These are phyloP conservation scores for Dictyostelium brefeldianum DNA, from an alignment of 78 protist species.

Conservation along the genomic window DNA sequence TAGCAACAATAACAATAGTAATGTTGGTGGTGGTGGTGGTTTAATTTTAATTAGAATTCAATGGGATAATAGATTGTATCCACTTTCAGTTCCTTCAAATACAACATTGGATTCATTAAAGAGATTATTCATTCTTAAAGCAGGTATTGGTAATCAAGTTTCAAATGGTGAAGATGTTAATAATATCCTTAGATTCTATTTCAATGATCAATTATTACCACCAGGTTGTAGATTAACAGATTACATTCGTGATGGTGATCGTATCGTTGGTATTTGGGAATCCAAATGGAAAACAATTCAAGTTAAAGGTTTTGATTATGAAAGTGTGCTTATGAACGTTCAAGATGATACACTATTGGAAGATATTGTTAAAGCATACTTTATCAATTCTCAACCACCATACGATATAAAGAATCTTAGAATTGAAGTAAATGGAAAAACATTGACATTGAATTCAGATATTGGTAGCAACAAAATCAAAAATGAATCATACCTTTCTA, in stretches of 20 bases:
- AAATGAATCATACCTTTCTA: conserved; percentile 16
- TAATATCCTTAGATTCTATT: conserved; percentile 24
- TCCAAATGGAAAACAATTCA: conserved; percentile 74
- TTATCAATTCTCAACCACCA: conserved; percentile 45
- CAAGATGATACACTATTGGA: conserved; percentile 74
- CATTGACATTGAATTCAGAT: conserved; percentile 29
- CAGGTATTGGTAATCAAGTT: neutral
- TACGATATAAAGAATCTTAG: conserved; percentile 68
- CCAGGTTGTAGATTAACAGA: neutral
- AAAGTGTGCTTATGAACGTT: conserved; percentile 58
- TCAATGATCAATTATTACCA: neutral
- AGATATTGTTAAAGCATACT: conserved; percentile 67
- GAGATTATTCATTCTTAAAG: conserved; percentile 48
- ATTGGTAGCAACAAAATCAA: conserved; percentile 64
- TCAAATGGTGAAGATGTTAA: conserved; percentile 32
- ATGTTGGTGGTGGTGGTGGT: neutral
- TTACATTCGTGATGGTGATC: conserved; percentile 10
- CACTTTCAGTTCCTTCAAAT: conserved; percentile 17
- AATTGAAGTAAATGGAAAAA: conserved; percentile 4
- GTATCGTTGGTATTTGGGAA: conserved; percentile 35
- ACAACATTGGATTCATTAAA: conserved; percentile 15
- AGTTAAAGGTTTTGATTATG: conserved; percentile 63
- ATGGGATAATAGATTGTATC: conserved; percentile 16
- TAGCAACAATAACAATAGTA: neutral
- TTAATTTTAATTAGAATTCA: neutral